Evolutionary conservation across 805 yeast genomes (phyloP).

Genomic region (Jamesozyma lodderae): DNA sequence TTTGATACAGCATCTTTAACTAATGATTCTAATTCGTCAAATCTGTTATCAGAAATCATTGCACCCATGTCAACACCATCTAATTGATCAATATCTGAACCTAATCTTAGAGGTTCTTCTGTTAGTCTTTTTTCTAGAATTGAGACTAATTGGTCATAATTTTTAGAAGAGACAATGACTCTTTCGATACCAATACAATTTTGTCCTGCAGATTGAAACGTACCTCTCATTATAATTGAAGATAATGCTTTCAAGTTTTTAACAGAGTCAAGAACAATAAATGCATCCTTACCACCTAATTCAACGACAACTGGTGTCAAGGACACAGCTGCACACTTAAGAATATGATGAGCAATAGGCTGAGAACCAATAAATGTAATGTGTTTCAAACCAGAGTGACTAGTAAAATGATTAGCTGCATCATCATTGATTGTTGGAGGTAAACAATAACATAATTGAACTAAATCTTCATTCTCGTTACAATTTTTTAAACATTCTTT

Average conservation of each 20-base stretch:
- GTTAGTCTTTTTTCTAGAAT: slow-evolving; percentile 51
- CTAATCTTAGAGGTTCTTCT: slow-evolving; percentile 48
- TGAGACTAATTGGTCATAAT: slow-evolving; percentile 54
- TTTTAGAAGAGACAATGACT: slow-evolving; percentile 67
- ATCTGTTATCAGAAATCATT: slow-evolving; percentile 71
- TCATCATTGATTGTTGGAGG: slow-evolving; percentile 41
- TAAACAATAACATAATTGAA: slow-evolving; percentile 82
- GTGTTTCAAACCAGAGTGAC: slow-evolving; percentile 76
- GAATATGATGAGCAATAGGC: slow-evolving; percentile 85
- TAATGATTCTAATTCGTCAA: slow-evolving; percentile 55
- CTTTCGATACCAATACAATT: slow-evolving; percentile 97
- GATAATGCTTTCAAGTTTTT: slow-evolving; percentile 45
- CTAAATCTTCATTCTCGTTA: slow-evolving; percentile 70
- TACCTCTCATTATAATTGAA: slow-evolving; percentile 84
- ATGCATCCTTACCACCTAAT: slow-evolving; percentile 93
- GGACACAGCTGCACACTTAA: slow-evolving; percentile 71
- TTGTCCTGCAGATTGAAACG: slow-evolving; percentile 96
- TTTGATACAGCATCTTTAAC: slow-evolving; percentile 63
- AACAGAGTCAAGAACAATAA: slow-evolving; percentile 76
- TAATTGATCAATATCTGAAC: slow-evolving; percentile 85
- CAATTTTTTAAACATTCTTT: slow-evolving; percentile 63
- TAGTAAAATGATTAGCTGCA: slow-evolving; percentile 72
- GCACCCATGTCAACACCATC: slow-evolving; percentile 96
- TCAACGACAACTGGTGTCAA: slow-evolving; percentile 93
- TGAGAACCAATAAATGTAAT: slow-evolving; percentile 94